Evolutionary conservation across 768 basidiomycete genomes (phyloP).

Genomic region (Phylloporus rhodoxanthus): DNA sequence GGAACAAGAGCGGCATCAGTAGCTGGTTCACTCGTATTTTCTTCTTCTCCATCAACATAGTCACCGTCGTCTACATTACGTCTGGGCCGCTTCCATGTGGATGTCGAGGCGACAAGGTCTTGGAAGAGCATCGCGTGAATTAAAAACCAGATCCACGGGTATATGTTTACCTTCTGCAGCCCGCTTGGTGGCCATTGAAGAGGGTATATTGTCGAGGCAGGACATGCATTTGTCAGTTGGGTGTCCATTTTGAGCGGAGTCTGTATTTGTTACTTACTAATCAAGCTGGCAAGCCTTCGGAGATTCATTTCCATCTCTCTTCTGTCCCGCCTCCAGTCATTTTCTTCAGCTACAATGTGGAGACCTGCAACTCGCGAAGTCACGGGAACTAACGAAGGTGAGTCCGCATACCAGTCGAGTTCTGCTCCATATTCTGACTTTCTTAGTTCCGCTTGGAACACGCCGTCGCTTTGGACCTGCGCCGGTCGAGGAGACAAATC

Average conservation of each 20-base stretch:
- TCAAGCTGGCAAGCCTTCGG: slow-evolving; percentile 19
- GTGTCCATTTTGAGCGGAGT: slow-evolving; percentile 31
- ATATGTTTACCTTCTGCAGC: slow-evolving; percentile 33
- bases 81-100: slow-evolving; percentile 36
- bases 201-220: background rate
- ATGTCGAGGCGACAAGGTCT: slow-evolving; percentile 21
- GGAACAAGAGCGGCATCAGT: slow-evolving; percentile 47
- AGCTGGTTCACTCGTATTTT: slow-evolving; percentile 35
- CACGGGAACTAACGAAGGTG: slow-evolving; percentile 90
- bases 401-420: slow-evolving; percentile 22
- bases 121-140: background rate
- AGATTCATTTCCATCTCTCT: slow-evolving; percentile 30
- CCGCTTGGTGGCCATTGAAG: slow-evolving; percentile 37
- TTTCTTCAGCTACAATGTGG: slow-evolving; percentile 61
- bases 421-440: slow-evolving; percentile 11
- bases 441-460: slow-evolving; percentile 70
- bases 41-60: slow-evolving; percentile 53
- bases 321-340: slow-evolving; percentile 10
- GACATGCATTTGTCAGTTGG: slow-evolving; percentile 22
- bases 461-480: slow-evolving; percentile 90
- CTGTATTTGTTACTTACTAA: slow-evolving; percentile 17
- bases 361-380: slow-evolving; percentile 84
- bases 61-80: slow-evolving; percentile 49
- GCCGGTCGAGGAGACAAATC: slow-evolving; percentile 71
- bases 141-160: background rate